Percentiles rank a stretch among this genome's conserved stretches.
phyloP scores from a whole-genome alignment of 1,284 basidiomycete species.

The Irpex sp. region DNA sequence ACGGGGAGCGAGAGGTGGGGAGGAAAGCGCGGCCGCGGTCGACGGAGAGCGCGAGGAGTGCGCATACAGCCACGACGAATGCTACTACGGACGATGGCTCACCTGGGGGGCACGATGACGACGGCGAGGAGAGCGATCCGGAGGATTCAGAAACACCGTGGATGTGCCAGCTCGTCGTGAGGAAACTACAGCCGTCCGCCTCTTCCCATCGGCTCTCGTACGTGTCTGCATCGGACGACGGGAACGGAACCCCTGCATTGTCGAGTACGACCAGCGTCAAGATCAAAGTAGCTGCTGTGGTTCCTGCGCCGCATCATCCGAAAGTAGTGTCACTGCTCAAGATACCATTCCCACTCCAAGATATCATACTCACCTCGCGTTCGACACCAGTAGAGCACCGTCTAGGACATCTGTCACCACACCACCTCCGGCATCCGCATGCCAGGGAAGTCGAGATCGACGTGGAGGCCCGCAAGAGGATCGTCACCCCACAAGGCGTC shows the following conservation, averaged over 20 bases:
- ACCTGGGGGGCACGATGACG: slow-evolving; percentile 29
- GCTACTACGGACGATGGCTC: slow-evolving; percentile 11
- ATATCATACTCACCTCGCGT: slow-evolving; percentile 34
- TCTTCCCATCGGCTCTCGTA: neutral
- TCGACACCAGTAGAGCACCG: neutral
- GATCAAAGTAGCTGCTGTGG: slow-evolving; percentile 73
- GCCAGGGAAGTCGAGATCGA: slow-evolving; percentile 24
- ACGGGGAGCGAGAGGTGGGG: neutral
- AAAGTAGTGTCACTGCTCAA: slow-evolving; percentile 90
- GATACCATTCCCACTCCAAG: slow-evolving; percentile 80
- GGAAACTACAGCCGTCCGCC: slow-evolving; percentile 15
- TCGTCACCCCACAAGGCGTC: slow-evolving; percentile 39
- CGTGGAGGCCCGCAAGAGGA: slow-evolving; percentile 53
- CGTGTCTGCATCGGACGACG: slow-evolving; percentile 4
- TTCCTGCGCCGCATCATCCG: slow-evolving; percentile 93
- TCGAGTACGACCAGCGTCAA: slow-evolving; percentile 14
- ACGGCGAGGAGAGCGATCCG: slow-evolving; percentile 76
- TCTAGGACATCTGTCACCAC: neutral
- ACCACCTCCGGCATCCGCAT: neutral
- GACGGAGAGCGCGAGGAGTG: slow-evolving; percentile 13
- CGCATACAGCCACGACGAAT: slow-evolving; percentile 5
- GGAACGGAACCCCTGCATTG: slow-evolving; percentile 1
- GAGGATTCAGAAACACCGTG: slow-evolving; percentile 96
- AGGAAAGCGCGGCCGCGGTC: neutral
- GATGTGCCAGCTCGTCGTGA: slow-evolving; percentile 73